A percentile compares a stretch with the other conserved stretches of the same genome.
phyloP scores from a whole-genome alignment of 1,139 yeast genomes.

The Pichia sp. region DNA sequence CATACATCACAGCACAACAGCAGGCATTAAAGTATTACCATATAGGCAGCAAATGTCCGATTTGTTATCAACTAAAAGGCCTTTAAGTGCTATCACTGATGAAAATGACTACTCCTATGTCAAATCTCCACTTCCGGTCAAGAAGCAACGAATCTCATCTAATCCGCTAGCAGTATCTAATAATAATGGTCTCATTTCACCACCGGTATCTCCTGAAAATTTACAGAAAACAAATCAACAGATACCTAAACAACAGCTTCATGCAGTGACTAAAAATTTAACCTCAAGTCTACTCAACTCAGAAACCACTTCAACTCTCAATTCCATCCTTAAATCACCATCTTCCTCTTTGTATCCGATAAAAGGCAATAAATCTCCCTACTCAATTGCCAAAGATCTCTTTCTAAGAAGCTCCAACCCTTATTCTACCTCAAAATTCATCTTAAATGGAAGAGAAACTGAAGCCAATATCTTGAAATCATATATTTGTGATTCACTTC shows the following conservation, averaged over 20 bases:
- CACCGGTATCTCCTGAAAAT: constrained; percentile 36
- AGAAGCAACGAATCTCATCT: too few relatives aligned
- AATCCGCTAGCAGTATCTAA: constrained; percentile 2
- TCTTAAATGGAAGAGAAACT: constrained; percentile 47
- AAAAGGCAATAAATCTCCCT: constrained; percentile 14
- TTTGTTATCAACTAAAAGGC: too few relatives aligned
- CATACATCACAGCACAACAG: too few relatives aligned
- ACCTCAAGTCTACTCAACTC: constrained; percentile 5
- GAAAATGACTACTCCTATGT: too few relatives aligned
- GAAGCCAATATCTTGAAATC: constrained; percentile 48
- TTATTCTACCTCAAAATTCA: constrained; percentile 8
- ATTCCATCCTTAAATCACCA: not conserved
- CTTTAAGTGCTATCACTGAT: too few relatives aligned
- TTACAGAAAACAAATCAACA: constrained; percentile 15
- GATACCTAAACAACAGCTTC: not conserved
- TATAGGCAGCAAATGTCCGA: too few relatives aligned
- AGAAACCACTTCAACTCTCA: not conserved
- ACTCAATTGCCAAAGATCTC: constrained; percentile 21
- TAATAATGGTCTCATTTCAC: constrained; percentile 23
- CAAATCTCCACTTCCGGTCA: too few relatives aligned
- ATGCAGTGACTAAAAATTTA: constrained; percentile 12
- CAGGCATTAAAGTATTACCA: too few relatives aligned
- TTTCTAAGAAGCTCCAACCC: constrained; percentile 22
- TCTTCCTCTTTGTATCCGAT: not conserved
- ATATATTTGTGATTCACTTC: constrained; percentile 42